Conservation (phyloP, 2,329 filamentous ascomycete genomes). For the Penicillium sp. region DNA sequence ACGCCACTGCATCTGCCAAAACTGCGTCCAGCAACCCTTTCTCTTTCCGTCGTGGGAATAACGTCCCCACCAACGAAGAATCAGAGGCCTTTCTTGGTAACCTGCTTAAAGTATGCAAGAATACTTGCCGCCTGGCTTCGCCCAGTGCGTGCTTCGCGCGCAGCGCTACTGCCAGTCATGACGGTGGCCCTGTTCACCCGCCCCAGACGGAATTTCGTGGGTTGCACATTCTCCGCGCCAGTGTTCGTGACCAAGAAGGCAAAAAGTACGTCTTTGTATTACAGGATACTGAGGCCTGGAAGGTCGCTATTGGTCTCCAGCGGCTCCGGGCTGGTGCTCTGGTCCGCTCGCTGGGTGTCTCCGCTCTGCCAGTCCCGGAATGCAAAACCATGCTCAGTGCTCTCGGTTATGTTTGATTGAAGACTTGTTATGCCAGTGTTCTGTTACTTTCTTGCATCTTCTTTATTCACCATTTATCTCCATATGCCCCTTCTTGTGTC, state of each 20-base stretch:
- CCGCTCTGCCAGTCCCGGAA: slow-evolving; percentile 51
- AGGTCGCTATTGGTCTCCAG: slow-evolving; percentile 60
- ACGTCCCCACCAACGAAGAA: slow-evolving; percentile 61
- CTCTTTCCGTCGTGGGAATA: slow-evolving; percentile 46
- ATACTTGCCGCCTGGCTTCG: slow-evolving; percentile 56
- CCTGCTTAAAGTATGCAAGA: slow-evolving; percentile 64
- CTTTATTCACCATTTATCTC: slow-evolving; percentile 1
- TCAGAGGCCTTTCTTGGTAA: slow-evolving; percentile 65
- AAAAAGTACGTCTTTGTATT: slow-evolving; percentile 64
- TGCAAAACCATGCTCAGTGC: slow-evolving; percentile 42
- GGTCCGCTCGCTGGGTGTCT: slow-evolving; percentile 55
- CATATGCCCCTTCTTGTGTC: slow-evolving; percentile 6
- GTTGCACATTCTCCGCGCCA: slow-evolving; percentile 59
- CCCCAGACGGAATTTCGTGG: slow-evolving; percentile 44
- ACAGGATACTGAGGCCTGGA: slow-evolving; percentile 61
- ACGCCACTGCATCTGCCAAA: slow-evolving; percentile 41
- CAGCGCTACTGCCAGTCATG: slow-evolving; percentile 24
- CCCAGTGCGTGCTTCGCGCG: slow-evolving; percentile 41
- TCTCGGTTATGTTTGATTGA: slow-evolving; percentile 39
- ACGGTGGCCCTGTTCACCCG: slow-evolving; percentile 28
- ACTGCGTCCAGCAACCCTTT: slow-evolving; percentile 28
- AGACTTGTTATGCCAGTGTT: not conserved
- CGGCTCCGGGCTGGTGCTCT: slow-evolving; percentile 57
- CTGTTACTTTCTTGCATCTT: slow-evolving; percentile 3
- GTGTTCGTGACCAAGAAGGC: slow-evolving; percentile 59